Percentiles rank a stretch among this genome's conserved stretches.
These are phyloP conservation scores for Leucocoprinus sp. DNA, from an alignment of 768 basidiomycete species.

Conservation along the genomic window DNA sequence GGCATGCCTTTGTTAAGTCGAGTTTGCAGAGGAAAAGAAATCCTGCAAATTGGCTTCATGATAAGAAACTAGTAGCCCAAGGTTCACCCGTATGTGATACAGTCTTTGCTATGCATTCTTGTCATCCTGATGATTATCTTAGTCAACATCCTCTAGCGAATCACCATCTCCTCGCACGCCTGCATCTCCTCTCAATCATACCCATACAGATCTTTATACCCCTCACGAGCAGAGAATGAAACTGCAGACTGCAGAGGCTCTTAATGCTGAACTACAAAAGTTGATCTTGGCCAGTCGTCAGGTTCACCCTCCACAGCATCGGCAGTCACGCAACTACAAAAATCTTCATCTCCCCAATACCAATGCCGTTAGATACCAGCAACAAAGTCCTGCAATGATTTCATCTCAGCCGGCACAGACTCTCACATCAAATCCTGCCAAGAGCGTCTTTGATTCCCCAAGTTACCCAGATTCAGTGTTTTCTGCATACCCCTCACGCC, in stretches of 20 bases:
- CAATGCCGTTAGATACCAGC: not conserved
- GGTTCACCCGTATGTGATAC: not conserved
- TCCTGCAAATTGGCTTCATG: constrained; percentile 1
- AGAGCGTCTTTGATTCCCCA: constrained; percentile 7
- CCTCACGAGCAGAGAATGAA: not conserved
- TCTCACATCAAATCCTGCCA: not conserved
- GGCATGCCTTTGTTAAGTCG: constrained; percentile 44
- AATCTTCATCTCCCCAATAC: constrained; percentile 7
- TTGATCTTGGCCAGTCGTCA: not conserved
- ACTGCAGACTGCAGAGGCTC: not conserved
- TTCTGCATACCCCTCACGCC: not conserved
- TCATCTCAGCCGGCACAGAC: not conserved
- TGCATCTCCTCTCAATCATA: constrained; percentile 8
- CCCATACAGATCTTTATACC: constrained; percentile 7
- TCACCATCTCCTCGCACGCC: constrained; percentile 9
- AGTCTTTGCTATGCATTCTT: not conserved
- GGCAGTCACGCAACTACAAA: constrained; percentile 8
- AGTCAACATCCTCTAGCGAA: constrained; percentile 6
- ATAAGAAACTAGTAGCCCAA: no score
- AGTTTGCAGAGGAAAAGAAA: constrained; percentile 24
- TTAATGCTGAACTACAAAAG: constrained; percentile 3
- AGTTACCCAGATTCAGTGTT: not conserved
- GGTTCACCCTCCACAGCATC: not conserved
- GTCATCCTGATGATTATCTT: constrained; percentile 1
- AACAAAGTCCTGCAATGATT: not conserved